Evolutionary conservation across 805 yeast genomes (phyloP).

Genomic region (Starmerella apis): DNA sequence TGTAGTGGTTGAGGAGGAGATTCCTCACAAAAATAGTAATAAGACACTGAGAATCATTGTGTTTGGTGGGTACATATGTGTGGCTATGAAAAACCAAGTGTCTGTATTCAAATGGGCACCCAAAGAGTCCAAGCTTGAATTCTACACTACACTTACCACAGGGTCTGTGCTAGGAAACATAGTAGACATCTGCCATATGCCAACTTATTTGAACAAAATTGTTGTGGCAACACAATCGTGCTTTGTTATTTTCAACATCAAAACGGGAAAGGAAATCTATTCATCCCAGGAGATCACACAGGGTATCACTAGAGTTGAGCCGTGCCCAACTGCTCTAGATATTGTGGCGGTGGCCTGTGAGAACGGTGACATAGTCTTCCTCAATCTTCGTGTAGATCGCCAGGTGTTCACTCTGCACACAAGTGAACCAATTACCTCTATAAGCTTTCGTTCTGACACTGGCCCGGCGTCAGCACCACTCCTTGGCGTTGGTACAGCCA

Average conservation of each 20-base stretch:
- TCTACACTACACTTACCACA: constrained; percentile 52
- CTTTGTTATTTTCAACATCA: constrained; percentile 56
- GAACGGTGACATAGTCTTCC: constrained; percentile 54
- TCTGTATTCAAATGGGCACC: constrained; percentile 45
- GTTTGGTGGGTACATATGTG: constrained; percentile 73
- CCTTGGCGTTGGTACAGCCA: constrained; percentile 62
- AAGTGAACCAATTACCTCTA: constrained; percentile 39
- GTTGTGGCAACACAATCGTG: constrained; percentile 65
- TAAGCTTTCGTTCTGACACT: constrained; percentile 88
- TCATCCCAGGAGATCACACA: constrained; percentile 42
- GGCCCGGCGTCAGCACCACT: constrained; percentile 43
- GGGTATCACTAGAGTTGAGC: constrained; percentile 58
- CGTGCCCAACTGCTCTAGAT: constrained; percentile 75
- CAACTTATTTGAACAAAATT: constrained; percentile 85
- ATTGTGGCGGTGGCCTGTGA: constrained; percentile 66
- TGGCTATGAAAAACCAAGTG: constrained; percentile 40
- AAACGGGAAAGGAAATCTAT: constrained; percentile 63
- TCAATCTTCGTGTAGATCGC: constrained; percentile 57
- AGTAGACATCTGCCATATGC: constrained; percentile 64
- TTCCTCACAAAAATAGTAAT: constrained; percentile 29
- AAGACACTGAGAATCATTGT: constrained; percentile 42
- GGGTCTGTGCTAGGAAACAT: constrained; percentile 61
- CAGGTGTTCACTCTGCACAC: constrained; percentile 40
- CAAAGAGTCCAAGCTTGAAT: constrained; percentile 46
- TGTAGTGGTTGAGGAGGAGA: constrained; percentile 38